A percentile compares a stretch with the other conserved stretches of the same genome.
Conservation (phyloP, 176 grass and related monocot genomes). For the Raddia distichophylla region DNA sequence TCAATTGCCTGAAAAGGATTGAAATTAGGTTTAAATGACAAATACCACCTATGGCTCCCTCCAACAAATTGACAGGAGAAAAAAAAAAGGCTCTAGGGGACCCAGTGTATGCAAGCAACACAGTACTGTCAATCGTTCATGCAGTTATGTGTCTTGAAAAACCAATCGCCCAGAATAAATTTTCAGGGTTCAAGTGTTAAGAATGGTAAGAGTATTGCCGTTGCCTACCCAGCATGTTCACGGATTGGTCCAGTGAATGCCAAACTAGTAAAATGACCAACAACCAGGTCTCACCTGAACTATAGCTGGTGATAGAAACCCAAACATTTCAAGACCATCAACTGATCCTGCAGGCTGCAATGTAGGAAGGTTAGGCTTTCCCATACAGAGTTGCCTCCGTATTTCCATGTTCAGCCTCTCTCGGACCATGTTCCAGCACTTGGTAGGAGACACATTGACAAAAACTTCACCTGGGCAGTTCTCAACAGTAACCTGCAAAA, state of each 20-base stretch:
- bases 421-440: slow-evolving; percentile 93
- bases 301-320: slow-evolving; percentile 65
- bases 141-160: slow-evolving; percentile 28
- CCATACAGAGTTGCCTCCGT: slow-evolving; percentile 64
- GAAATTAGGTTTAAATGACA: slow-evolving; percentile 17
- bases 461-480: slow-evolving; percentile 78
- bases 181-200: slow-evolving; percentile 10
- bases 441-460: slow-evolving; percentile 63
- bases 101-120: neutral
- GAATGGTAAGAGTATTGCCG: neutral
- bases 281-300: slow-evolving; percentile 56
- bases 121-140: neutral
- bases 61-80: neutral
- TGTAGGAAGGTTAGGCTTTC: slow-evolving; percentile 61
- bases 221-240: neutral
- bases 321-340: slow-evolving; percentile 92
- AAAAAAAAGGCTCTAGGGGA: neutral
- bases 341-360: slow-evolving; percentile 88
- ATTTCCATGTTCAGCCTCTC: slow-evolving; percentile 93
- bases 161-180: neutral
- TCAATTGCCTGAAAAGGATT: slow-evolving; percentile 62
- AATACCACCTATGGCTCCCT: slow-evolving; percentile 4
- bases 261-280: neutral
- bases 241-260: slow-evolving; percentile 27
- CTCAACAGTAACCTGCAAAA: slow-evolving; percentile 78